Percentiles rank a stretch among this genome's conserved stretches.
Conservation (phyloP, 1,139 yeast genomes). For the Pichia sp. region DNA sequence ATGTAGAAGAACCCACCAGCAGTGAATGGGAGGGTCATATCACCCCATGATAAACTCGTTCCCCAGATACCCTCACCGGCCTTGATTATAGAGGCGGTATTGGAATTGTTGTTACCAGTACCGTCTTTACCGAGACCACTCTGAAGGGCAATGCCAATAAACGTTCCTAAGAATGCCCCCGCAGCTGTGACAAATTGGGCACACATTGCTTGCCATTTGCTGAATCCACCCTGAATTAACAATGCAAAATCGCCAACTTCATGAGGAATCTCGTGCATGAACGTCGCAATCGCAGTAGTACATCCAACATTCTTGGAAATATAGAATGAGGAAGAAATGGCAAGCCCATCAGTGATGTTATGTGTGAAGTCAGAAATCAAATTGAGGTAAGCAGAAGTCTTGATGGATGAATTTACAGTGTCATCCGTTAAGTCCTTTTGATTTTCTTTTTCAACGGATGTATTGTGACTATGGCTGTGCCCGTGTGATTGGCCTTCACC, state of each 20-base stretch:
- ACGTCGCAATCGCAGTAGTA: slow-evolving; percentile 56
- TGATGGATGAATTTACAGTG: slow-evolving; percentile 30
- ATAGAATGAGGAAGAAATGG: slow-evolving; percentile 60
- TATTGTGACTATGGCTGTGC: slow-evolving; percentile 37
- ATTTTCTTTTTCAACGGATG: neutral
- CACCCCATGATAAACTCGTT: slow-evolving; percentile 41
- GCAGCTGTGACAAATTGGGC: slow-evolving; percentile 56
- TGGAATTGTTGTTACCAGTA: neutral
- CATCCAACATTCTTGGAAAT: slow-evolving; percentile 51
- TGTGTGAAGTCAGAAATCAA: slow-evolving; percentile 61
- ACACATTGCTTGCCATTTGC: slow-evolving; percentile 52
- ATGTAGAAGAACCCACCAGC: slow-evolving; percentile 66
- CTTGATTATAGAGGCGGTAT: too few relatives aligned
- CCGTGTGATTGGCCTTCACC: slow-evolving; percentile 26
- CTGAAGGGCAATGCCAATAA: slow-evolving; percentile 49
- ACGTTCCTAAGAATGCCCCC: slow-evolving; percentile 59
- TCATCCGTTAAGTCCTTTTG: slow-evolving; percentile 7
- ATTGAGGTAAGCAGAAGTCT: slow-evolving; percentile 52
- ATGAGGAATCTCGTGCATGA: slow-evolving; percentile 70
- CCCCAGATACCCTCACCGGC: slow-evolving; percentile 43
- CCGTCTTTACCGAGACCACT: slow-evolving; percentile 7
- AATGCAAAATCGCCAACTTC: slow-evolving; percentile 70
- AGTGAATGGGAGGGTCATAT: slow-evolving; percentile 56
- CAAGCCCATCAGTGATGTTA: slow-evolving; percentile 65
- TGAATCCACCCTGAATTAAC: slow-evolving; percentile 55